These are phyloP conservation scores for Colletotrichum sp. DNA, from an alignment of 2,329 filamentous ascomycete genomes.

Conservation along the genomic window DNA sequence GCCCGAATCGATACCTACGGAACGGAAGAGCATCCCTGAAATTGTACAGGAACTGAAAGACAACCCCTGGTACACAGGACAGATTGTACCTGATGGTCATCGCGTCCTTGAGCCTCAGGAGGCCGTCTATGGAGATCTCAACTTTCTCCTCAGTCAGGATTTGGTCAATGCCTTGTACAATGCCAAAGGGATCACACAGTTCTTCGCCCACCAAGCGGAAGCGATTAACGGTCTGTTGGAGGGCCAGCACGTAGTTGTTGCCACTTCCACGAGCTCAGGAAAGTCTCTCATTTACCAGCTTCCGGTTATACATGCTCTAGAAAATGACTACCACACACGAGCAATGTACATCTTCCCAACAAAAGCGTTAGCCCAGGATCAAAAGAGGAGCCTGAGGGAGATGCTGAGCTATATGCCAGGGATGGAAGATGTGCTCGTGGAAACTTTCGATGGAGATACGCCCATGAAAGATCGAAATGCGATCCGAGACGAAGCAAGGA, in stretches of 20 bases:
- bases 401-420: slow-evolving; percentile 81
- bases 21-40: slow-evolving; percentile 79
- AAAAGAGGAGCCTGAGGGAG: slow-evolving; percentile 85
- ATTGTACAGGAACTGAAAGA: slow-evolving; percentile 85
- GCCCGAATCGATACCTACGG: slow-evolving; percentile 76
- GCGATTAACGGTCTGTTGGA: slow-evolving; percentile 87
- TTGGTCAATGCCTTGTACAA: slow-evolving; percentile 98
- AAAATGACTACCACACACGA: slow-evolving; percentile 75
- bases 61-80: slow-evolving; percentile 85
- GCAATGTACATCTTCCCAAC: slow-evolving; percentile 99
- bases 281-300: slow-evolving; percentile 99
- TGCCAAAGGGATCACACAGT: slow-evolving; percentile 79
- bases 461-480: slow-evolving; percentile 76
- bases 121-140: slow-evolving; percentile 80
- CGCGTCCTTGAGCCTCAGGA: slow-evolving; percentile 87
- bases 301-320: slow-evolving; percentile 85
- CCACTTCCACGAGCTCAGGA: slow-evolving; percentile 94
- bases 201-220: slow-evolving; percentile 92
- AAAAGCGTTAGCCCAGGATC: slow-evolving; percentile 94
- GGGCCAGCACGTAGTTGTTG: slow-evolving; percentile 86
- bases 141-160: slow-evolving; percentile 86
- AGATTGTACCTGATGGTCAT: slow-evolving; percentile 93
- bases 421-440: slow-evolving; percentile 77
- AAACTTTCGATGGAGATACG: slow-evolving; percentile 96
- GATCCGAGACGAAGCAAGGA: slow-evolving; percentile 86